phyloP scores from a whole-genome alignment of 352 stramenopile species.

The Phytophthora fragariae region DNA sequence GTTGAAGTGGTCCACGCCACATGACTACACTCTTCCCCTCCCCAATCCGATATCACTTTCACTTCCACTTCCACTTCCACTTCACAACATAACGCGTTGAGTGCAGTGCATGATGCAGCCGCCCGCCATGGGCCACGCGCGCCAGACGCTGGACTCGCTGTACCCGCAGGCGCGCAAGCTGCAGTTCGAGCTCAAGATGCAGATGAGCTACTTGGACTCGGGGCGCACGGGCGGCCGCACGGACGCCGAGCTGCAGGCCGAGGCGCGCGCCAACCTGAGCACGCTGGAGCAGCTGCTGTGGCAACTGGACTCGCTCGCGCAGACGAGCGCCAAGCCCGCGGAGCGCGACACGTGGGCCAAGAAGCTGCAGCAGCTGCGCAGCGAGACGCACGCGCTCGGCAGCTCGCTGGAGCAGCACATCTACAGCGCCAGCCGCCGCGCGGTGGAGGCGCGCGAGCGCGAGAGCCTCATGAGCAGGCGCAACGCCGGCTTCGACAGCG shows the following conservation, averaged over 20 bases:
- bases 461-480: slow-evolving; percentile 79
- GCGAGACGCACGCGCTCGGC: slow-evolving; percentile 72
- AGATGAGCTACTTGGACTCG: slow-evolving; percentile 87
- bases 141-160: slow-evolving; percentile 70
- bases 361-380: slow-evolving; percentile 79
- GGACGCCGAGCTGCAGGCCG: slow-evolving; percentile 67
- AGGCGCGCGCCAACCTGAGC: slow-evolving; percentile 77
- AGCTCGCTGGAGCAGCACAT: slow-evolving; percentile 83
- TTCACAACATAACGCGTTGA: not conserved
- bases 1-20: too few species aligned
- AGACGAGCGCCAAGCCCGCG: slow-evolving; percentile 52
- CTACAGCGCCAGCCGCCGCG: slow-evolving; percentile 69
- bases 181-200: slow-evolving; percentile 91
- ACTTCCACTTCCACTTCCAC: too few species aligned
- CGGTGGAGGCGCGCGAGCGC: slow-evolving; percentile 74
- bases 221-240: slow-evolving; percentile 56
- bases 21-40: too few species aligned
- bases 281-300: slow-evolving; percentile 79
- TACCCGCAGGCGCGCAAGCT: slow-evolving; percentile 86
- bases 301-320: slow-evolving; percentile 85
- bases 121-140: not conserved
- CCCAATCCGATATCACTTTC: too few species aligned
- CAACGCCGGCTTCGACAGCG: slow-evolving; percentile 66
- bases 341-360: slow-evolving; percentile 85
- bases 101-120: not conserved